Evolutionary conservation across 177 flowering plant genomes (phyloP).

Genomic region (Vitis hybrid): DNA sequence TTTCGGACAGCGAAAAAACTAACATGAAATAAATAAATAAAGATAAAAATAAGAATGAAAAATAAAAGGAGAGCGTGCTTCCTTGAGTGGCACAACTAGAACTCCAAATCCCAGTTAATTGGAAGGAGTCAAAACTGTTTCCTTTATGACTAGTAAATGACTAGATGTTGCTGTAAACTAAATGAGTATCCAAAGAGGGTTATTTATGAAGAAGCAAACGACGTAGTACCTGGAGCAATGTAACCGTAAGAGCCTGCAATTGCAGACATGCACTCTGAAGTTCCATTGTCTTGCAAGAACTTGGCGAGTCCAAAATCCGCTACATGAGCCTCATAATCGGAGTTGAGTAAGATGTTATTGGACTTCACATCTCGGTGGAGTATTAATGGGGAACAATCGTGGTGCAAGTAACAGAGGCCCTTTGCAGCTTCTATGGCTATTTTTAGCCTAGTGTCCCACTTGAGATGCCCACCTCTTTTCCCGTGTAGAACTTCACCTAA

Average conservation of each 20-base stretch:
- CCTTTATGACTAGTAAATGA: too few relatives aligned
- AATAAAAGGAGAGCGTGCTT: too few relatives aligned
- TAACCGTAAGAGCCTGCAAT: conserved; percentile 85
- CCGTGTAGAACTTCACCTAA: conserved; percentile 72
- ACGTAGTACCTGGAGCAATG: conserved; percentile 67
- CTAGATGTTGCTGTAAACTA: too few relatives aligned
- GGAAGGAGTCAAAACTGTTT: too few relatives aligned
- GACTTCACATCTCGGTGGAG: conserved; percentile 81
- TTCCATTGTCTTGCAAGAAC: conserved; percentile 62
- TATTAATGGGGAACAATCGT: conserved; percentile 72
- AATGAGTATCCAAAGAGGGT: too few relatives aligned
- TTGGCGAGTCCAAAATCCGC: conserved; percentile 86
- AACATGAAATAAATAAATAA: too few relatives aligned
- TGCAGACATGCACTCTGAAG: conserved; percentile 84
- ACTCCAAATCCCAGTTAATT: too few relatives aligned
- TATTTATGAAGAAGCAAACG: neutral
- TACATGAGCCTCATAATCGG: conserved; percentile 74
- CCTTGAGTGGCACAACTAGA: too few relatives aligned
- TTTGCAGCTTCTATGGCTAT: conserved; percentile 71
- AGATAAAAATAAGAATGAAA: too few relatives aligned
- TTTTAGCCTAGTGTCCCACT: conserved; percentile 59
- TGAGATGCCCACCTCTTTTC: conserved; percentile 47
- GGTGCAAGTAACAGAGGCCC: conserved; percentile 77
- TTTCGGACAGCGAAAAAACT: too few relatives aligned
- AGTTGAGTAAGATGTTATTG: conserved; percentile 64